Base-by-base conservation (phyloP, 345 rosid genomes). In the Lumnitzera racemosa region DNA sequence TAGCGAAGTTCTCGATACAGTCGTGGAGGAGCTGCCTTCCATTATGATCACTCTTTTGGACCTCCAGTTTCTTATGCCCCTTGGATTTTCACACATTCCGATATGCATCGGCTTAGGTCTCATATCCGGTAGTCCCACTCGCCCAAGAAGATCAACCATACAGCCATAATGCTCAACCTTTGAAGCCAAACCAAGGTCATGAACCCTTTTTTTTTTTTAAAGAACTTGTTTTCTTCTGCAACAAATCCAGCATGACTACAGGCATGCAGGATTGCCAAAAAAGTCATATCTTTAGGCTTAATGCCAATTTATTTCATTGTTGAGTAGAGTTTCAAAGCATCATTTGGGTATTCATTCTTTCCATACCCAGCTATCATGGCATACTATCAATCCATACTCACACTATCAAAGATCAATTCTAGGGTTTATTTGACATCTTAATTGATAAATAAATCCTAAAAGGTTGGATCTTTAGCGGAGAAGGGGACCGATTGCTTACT, bases 181-280 rank as follows among this genome's bases (percentile, higher is more conserved):
- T 27, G 86, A 86, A 27, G 56, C 69, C 56, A 76, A 59, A 50
- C 47, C 67, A 55, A 47, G 61, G 24, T 43, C 55, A 23, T 56
- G 31, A 23, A 68, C 60, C 89, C 81, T n/a, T n/a, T n/a, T n/a
- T n/a, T 74, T 56, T 65, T 67, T 23, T 63, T n/a, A 51, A 81
- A 78, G 49, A 63, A 11, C 46, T 13, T 49, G 66, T 62, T 74
- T n/a, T 81, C 86, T 68, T 81, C 76, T 46, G 53, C 58, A 24
- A 81, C 81, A 72, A 78, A 60, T 15, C 89, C 84, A 17, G 77
- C 72, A 71, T 83, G 89, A 65, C 83, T 67, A 24, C 84, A 83
- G 51, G 82, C 83, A 67, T 75, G 70, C 48, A 83, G 71, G 20
- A 67, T 70, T 23, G 76, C 81, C 1, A 81, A 57, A 49, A 76